Evolutionary conservation across 2,329 filamentous ascomycete genomes (phyloP).

Genomic region (Phialocephala subalpina): DNA sequence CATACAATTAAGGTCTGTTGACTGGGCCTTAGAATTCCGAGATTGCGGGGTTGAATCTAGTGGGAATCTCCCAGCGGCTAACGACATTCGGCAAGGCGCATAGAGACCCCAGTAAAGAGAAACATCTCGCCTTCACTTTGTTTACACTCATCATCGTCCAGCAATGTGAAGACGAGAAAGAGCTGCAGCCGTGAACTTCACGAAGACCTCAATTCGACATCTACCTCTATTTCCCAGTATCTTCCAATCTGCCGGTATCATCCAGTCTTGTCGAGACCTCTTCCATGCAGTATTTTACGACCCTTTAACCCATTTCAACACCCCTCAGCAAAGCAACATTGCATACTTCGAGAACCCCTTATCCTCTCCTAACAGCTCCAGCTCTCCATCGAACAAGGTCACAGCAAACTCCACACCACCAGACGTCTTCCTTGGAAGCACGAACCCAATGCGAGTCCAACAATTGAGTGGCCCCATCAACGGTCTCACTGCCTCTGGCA

Average conservation of each 20-base stretch:
- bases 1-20: not conserved
- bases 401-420: not conserved
- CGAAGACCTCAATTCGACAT: not conserved
- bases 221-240: not conserved
- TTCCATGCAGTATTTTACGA: not conserved
- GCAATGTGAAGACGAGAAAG: not conserved
- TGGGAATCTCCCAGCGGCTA: conserved; percentile 12
- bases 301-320: no score
- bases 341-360: not conserved
- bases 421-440: not conserved
- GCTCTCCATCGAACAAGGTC: not conserved
- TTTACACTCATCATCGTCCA: not conserved
- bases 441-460: not conserved
- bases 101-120: not conserved
- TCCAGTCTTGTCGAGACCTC: not conserved
- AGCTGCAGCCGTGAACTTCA: not conserved
- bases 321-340: no score
- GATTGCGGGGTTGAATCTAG: conserved; percentile 24
- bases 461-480: not conserved
- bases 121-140: not conserved
- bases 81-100: not conserved
- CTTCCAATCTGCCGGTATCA: not conserved
- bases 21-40: conserved; percentile 1
- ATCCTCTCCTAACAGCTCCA: not conserved
- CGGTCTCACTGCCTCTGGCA: not conserved